Evolutionary conservation across 2,329 filamentous ascomycete genomes (phyloP), one percentile per base, ranked within the genome.

Genomic region (Sporothrix sp.): DNA sequence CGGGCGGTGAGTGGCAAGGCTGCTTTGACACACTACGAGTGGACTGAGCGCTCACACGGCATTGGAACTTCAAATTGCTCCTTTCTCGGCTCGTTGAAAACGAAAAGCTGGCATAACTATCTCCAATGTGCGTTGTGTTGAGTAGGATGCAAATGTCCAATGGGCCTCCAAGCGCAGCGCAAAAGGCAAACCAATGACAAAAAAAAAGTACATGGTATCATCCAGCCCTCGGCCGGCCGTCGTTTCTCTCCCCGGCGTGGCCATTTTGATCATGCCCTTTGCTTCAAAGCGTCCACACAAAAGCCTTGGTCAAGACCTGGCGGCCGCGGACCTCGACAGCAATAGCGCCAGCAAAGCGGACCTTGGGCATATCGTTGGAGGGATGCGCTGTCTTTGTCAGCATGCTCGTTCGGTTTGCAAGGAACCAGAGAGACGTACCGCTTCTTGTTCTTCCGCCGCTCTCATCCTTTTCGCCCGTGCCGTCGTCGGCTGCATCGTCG

Each of bases 311-410:
- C 59, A 91, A 68, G 43, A 89, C 82, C 66, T 86, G 86, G 53
- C 85, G 78, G 20, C 85, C 84, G 56, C 84, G 72, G 7, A 91
- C 85, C 66, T 90, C 85, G 28, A 89, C 75, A 16, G 76, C 78
- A 51, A 89, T 66, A 63, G 90, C 91, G 5, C 82, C 84, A 2
- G 86, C 82, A 63, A 90, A 85, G 37, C 86, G 79, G 51, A 91
- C 79, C 57, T 78, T 82, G 56, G 62, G 70, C 30, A 64, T 58
- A 47, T 78, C 75, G 61, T 73, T 74, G 42, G 68, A 62, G 48
- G 62, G 61, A 38, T 68, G 58, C 11, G 47, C 57, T 58, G 16
- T 8, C 7, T n/a, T 33, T 25, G 43, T 45, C 25, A 45, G 43
- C 5, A n/a, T n/a, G 18, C 38, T 18, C 27, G 36, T 9, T 28